Conservation (phyloP, 495 filamentous ascomycete genomes). For the Penicillium pancosmium region DNA sequence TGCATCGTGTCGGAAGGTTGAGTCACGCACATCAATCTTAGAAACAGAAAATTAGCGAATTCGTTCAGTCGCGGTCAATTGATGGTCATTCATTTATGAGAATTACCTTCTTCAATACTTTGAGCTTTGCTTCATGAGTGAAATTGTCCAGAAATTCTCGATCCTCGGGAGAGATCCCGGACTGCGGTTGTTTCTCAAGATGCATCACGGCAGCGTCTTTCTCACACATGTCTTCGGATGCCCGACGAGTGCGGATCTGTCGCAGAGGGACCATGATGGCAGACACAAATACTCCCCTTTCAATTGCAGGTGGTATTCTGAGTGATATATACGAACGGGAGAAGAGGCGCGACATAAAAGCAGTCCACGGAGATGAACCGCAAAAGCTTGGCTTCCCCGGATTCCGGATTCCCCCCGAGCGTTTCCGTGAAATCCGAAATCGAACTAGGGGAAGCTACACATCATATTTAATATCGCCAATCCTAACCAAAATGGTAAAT, state of each 20-base stretch:
- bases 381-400: not conserved
- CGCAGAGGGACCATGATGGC: not conserved
- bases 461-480: not conserved
- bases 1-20: not conserved
- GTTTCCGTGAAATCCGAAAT: slow-evolving; percentile 8
- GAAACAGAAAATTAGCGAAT: not conserved
- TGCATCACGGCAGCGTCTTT: slow-evolving; percentile 19
- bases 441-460: not conserved
- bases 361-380: not conserved
- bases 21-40: not conserved
- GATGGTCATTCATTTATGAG: not conserved
- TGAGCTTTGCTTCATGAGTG: slow-evolving; percentile 12
- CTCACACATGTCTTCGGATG: slow-evolving; percentile 3
- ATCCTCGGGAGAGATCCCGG: slow-evolving; percentile 14
- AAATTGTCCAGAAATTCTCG: slow-evolving; percentile 17
- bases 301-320: not conserved
- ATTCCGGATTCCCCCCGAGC: not conserved
- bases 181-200: slow-evolving; percentile 14
- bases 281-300: not conserved
- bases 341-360: not conserved
- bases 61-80: not conserved
- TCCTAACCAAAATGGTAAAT: not conserved
- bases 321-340: not conserved
- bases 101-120: slow-evolving; percentile 17
- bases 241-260: not conserved